phyloP scores from a whole-genome alignment of 2,329 filamentous ascomycete genomes.

The Pseudogymnoascus sp. region DNA sequence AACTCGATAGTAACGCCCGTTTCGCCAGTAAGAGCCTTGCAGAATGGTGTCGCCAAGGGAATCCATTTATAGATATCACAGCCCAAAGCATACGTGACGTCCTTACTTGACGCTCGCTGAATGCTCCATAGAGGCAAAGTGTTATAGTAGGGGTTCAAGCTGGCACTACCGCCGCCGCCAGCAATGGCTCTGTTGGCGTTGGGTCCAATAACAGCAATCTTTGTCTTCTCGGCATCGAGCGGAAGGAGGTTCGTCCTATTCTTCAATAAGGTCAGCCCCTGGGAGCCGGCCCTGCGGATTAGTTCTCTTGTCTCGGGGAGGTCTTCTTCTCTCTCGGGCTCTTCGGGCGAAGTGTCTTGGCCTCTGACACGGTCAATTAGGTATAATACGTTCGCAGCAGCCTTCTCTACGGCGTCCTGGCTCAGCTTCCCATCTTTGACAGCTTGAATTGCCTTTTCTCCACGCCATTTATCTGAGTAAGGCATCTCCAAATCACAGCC shows the following conservation, averaged over 20 bases:
- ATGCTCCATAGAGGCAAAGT: conserved; percentile 60
- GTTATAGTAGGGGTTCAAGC: conserved; percentile 61
- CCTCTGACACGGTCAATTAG: conserved; percentile 56
- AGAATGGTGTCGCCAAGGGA: conserved; percentile 53
- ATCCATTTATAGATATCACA: conserved; percentile 61
- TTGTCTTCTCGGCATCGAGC: conserved; percentile 46
- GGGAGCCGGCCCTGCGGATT: conserved; percentile 53
- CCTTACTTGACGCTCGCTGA: conserved; percentile 43
- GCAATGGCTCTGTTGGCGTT: conserved; percentile 61
- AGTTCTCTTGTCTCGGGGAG: conserved; percentile 50
- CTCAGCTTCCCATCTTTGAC: conserved; percentile 42
- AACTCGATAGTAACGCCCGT: conserved; percentile 58
- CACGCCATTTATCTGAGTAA: conserved; percentile 46
- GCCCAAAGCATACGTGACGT: conserved; percentile 53
- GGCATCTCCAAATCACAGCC: conserved; percentile 55
- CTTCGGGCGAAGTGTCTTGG: conserved; percentile 49
- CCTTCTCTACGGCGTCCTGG: conserved; percentile 45
- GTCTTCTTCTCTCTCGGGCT: conserved; percentile 51
- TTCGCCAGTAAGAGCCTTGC: conserved; percentile 48
- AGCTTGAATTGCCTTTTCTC: conserved; percentile 50
- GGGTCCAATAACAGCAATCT: conserved; percentile 59
- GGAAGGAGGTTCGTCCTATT: conserved; percentile 55
- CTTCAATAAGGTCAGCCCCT: conserved; percentile 58
- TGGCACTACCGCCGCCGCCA: conserved; percentile 61
- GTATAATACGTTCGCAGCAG: conserved; percentile 53